Evolutionary conservation across 225 moss, liverwort and hornwort genomes (phyloP), one percentile per base, ranked within the genome.

Genomic region (Ulota crispa): DNA sequence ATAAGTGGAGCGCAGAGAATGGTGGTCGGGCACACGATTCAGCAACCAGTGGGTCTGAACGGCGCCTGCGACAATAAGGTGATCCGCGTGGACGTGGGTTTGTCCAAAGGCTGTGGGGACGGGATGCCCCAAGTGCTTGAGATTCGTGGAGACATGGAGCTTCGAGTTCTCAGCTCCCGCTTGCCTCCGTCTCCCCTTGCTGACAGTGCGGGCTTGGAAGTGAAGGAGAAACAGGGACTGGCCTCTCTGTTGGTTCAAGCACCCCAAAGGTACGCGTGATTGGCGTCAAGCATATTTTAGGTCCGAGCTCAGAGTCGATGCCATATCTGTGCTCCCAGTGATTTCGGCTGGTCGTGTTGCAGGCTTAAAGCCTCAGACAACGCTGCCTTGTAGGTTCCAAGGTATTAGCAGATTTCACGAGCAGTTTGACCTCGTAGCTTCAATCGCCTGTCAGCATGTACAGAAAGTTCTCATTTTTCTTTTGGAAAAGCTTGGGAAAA

Each of bases 21-120:
- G 97, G 88, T 98, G 10, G 94, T 98, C 36, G 97, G 94, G 16
- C 97, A 98, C 77, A 93, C 97, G 3, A 95, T 95, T 52, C 95
- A 98, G 79, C 80, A 91, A 73, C 80, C 80, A 30, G 60, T 87
- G 75, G 95, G 97, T 10, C 78, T 98, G 66, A 95, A 95, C 55
- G 91, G 87, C 36, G 92, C 77, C 27, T 98, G 95, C 55, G 81
- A 88, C 75, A 92, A 95, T 27, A 86, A 89, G 73, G 97, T 93
- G 64, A 90, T 94, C 31, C 86, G 95, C 67, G 94, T 98, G 75
- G 95, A 98, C 64, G 94, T 98, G 2, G 95, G 97, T 8, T 82
- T 98, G 91, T 98, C 95, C 26, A 81, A 95, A 83, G 95, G 97
- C 36, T 95, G 97, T 79, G 87, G 79, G 14, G 77, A 93, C 73